phyloP scores from a whole-genome alignment of 371 early-diverging fungal species.

The Lichtheimia hyalospora region DNA sequence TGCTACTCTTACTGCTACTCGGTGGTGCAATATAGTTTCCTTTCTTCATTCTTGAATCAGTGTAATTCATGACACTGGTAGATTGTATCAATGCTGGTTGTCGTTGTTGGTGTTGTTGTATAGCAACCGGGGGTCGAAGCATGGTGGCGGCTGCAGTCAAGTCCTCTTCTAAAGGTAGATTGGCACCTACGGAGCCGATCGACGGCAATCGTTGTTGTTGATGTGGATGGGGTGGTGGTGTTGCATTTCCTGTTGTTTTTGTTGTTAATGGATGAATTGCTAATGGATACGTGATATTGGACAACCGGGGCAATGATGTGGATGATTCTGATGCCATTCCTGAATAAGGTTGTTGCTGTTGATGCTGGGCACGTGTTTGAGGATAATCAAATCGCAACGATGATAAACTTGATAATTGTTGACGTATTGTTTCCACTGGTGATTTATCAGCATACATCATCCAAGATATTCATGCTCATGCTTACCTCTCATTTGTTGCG shows the following conservation, averaged over 20 bases:
- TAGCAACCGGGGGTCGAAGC: not conserved
- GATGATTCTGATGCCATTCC: not conserved
- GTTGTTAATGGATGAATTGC: not conserved
- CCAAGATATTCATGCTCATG: not conserved
- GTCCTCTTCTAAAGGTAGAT: not conserved
- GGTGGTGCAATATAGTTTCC: not conserved
- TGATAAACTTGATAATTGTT: no score
- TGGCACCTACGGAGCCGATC: conserved; percentile 2
- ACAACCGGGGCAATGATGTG: not conserved
- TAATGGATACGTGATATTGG: not conserved
- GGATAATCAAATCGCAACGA: not conserved
- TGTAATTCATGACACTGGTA: not conserved
- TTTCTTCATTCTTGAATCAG: not conserved
- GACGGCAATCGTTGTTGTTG: conserved; percentile 7
- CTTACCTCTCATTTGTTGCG: not conserved
- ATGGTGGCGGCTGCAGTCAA: no score
- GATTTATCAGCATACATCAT: no score
- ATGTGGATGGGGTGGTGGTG: not conserved
- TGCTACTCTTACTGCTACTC: not conserved
- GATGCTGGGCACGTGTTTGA: not conserved
- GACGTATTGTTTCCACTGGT: no score
- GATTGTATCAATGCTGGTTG: not conserved
- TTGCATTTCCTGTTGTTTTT: not conserved
- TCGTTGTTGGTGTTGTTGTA: not conserved
- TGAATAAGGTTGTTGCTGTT: not conserved